Conservation (phyloP, 129 eudicot genomes). For the Arctium minus region DNA sequence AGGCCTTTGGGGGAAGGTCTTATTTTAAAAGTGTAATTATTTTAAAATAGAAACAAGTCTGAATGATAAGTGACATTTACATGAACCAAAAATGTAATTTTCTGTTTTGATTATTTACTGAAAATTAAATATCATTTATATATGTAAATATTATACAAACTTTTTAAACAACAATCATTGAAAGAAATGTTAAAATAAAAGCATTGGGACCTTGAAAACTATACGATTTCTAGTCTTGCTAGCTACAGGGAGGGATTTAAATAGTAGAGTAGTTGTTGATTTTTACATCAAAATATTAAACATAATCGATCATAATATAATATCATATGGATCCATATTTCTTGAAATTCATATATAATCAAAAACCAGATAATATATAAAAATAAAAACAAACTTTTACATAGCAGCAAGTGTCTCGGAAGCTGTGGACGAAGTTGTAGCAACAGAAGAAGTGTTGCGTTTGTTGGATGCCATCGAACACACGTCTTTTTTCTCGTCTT, state of each 20-base stretch:
- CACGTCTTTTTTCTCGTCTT: constrained; percentile 62
- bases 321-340: background rate
- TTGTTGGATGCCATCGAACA: constrained; percentile 33
- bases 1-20: too few species aligned
- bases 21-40: too few species aligned
- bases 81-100: too few species aligned
- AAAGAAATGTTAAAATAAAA: background rate
- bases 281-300: background rate
- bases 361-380: background rate
- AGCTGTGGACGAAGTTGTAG: constrained; percentile 22
- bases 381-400: constrained; percentile 6
- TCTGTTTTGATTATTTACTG: too few species aligned
- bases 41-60: too few species aligned
- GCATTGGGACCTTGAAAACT: background rate
- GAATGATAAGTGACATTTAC: too few species aligned
- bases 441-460: constrained; percentile 9
- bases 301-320: background rate
- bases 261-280: background rate
- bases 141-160: background rate
- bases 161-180: background rate
- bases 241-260: background rate
- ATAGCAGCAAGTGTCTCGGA: constrained; percentile 43
- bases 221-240: background rate
- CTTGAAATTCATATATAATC: background rate
- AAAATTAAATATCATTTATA: too few species aligned